Evolutionary conservation across 768 basidiomycete species (phyloP).

Genomic region (Collybia nuda): DNA sequence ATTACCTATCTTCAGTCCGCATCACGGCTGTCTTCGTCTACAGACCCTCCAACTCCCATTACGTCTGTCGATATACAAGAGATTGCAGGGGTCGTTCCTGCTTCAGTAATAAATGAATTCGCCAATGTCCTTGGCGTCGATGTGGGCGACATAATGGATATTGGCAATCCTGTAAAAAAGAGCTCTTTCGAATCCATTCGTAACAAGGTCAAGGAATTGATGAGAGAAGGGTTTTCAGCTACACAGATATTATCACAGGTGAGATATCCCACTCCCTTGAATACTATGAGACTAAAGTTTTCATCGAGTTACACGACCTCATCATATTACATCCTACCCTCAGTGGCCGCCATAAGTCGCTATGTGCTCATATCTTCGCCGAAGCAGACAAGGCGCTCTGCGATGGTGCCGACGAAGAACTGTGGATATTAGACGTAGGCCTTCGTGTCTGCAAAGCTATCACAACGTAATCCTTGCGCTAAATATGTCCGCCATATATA

Average conservation of each 20-base stretch:
- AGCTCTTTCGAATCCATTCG: slow-evolving; percentile 62
- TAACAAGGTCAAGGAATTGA: slow-evolving; percentile 70
- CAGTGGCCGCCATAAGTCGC: slow-evolving; percentile 76
- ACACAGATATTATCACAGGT: slow-evolving; percentile 89
- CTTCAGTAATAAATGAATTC: slow-evolving; percentile 65
- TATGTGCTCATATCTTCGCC: slow-evolving; percentile 80
- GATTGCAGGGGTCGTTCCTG: slow-evolving; percentile 94
- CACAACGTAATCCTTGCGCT: slow-evolving; percentile 4
- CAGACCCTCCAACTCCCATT: slow-evolving; percentile 71
- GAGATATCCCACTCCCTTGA: slow-evolving; percentile 13
- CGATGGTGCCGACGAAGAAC: slow-evolving; percentile 96
- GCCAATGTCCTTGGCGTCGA: slow-evolving; percentile 76
- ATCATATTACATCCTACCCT: slow-evolving; percentile 83
- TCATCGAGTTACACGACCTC: slow-evolving; percentile 80
- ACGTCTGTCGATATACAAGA: slow-evolving; percentile 85
- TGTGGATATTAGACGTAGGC: slow-evolving; percentile 92
- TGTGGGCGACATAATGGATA: slow-evolving; percentile 46
- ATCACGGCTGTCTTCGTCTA: slow-evolving; percentile 78
- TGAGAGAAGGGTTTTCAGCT: slow-evolving; percentile 91
- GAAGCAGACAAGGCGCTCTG: slow-evolving; percentile 96
- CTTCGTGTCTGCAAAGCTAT: slow-evolving; percentile 71
- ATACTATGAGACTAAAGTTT: slow-evolving; percentile 6
- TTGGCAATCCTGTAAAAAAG: slow-evolving; percentile 41
- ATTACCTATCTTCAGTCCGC: slow-evolving; percentile 99
- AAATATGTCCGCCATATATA: neutral